Conservation (phyloP, 225 moss, liverwort and hornwort species). For the Physcomitrellopsis africana region DNA sequence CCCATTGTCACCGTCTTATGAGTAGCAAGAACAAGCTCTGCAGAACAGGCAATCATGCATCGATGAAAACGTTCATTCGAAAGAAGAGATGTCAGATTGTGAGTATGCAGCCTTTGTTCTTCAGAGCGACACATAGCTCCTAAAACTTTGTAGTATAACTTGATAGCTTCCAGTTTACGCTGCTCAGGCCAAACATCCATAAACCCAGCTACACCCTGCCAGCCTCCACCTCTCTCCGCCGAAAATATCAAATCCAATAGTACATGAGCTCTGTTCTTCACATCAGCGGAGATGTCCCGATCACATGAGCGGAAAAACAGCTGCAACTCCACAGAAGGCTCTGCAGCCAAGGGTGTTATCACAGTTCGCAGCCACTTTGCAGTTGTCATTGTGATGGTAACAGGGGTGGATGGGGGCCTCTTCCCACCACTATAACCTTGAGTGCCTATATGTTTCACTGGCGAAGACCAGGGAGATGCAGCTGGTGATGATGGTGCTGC, state of each 20-base stretch:
- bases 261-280: constrained; percentile 65
- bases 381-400: constrained; percentile 95
- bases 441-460: constrained; percentile 54
- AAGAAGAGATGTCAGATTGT: constrained; percentile 80
- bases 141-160: constrained; percentile 91
- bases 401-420: constrained; percentile 89
- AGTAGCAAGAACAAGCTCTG: constrained; percentile 95
- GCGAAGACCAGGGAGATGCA: constrained; percentile 82
- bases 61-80: constrained; percentile 94
- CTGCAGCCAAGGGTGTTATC: constrained; percentile 72
- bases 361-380: constrained; percentile 91
- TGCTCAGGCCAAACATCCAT: constrained; percentile 93
- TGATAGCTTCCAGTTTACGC: constrained; percentile 79
- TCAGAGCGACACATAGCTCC: constrained; percentile 92
- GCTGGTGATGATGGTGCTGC: constrained; percentile 72
- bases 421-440: constrained; percentile 46
- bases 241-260: constrained; percentile 82
- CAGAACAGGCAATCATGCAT: constrained; percentile 97
- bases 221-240: constrained; percentile 58
- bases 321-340: constrained; percentile 82
- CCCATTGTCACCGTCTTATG: constrained; percentile 98
- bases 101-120: constrained; percentile 77
- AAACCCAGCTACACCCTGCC: constrained; percentile 58
- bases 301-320: constrained; percentile 85
- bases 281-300: constrained; percentile 78